Evolutionary conservation across 2,329 filamentous ascomycete genomes (phyloP).

Genomic region (Fonsecaea erecta): DNA sequence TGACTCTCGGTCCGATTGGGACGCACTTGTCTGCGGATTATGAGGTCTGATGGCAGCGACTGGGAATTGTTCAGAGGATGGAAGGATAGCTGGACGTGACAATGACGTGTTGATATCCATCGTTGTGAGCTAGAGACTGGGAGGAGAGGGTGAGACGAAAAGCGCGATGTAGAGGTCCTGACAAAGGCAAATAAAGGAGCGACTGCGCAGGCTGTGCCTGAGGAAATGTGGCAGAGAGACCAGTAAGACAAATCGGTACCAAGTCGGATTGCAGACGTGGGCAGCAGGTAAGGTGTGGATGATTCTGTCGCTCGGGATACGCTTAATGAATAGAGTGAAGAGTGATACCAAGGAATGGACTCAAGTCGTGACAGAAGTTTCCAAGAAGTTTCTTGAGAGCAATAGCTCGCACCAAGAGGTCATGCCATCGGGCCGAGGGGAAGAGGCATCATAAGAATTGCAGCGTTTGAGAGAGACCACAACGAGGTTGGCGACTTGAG

Average conservation of each 20-base stretch:
- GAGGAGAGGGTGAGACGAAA: not conserved
- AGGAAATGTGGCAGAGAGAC: not conserved
- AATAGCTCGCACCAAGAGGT: not conserved
- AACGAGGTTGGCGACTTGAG: too few relatives aligned
- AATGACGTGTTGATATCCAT: constrained; percentile 26
- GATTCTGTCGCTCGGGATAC: not conserved
- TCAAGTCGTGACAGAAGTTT: not conserved
- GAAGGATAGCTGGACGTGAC: not conserved
- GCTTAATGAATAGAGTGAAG: not conserved
- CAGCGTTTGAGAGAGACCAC: too few relatives aligned
- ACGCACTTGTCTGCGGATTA: not conserved
- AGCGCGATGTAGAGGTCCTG: not conserved
- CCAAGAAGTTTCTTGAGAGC: not conserved
- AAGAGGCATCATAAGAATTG: not conserved
- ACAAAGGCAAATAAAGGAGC: not conserved
- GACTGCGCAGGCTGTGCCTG: not conserved
- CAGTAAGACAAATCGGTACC: not conserved
- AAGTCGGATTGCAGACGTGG: not conserved
- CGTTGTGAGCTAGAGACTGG: constrained; percentile 3
- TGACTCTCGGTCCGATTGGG: not conserved
- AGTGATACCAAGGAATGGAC: not conserved
- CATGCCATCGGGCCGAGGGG: not conserved
- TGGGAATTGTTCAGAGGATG: not conserved
- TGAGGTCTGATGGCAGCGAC: not conserved
- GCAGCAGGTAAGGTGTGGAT: not conserved